Conservation (phyloP, 495 filamentous ascomycete species). For the Thermothielavioides terrestris region DNA sequence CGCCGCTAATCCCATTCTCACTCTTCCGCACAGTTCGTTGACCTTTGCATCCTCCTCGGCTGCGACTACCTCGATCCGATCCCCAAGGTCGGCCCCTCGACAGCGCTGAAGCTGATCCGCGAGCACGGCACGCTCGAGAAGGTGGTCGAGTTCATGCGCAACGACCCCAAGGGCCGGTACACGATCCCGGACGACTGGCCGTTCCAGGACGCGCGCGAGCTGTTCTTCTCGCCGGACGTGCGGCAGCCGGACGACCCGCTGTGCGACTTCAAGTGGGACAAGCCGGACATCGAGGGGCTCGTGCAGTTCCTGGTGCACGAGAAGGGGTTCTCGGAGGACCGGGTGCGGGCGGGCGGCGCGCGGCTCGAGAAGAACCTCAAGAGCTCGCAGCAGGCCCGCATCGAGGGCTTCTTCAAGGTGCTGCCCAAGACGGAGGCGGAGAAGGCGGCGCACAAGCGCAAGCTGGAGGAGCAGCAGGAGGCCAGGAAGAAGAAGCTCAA, state of each 20-base stretch:
- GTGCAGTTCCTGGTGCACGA: slow-evolving; percentile 82
- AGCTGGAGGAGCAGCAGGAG: slow-evolving; percentile 80
- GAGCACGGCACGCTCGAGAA: slow-evolving; percentile 82
- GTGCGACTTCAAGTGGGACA: slow-evolving; percentile 97
- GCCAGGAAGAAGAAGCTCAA: slow-evolving; percentile 92
- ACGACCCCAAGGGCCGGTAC: slow-evolving; percentile 69
- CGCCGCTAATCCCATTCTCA: not conserved
- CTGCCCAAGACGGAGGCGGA: slow-evolving; percentile 81
- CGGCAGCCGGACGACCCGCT: slow-evolving; percentile 73
- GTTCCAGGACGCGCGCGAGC: slow-evolving; percentile 77
- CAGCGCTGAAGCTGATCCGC: slow-evolving; percentile 85
- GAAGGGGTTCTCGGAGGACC: slow-evolving; percentile 94
- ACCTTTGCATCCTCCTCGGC: slow-evolving; percentile 94
- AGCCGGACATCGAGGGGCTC: slow-evolving; percentile 80
- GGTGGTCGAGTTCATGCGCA: slow-evolving; percentile 68
- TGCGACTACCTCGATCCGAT: slow-evolving; percentile 97
- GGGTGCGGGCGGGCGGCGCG: slow-evolving; percentile 67
- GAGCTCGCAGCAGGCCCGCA: slow-evolving; percentile 73
- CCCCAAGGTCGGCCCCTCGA: slow-evolving; percentile 83
- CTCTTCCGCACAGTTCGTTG: slow-evolving; percentile 66
- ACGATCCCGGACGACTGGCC: slow-evolving; percentile 88
- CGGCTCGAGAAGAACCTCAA: slow-evolving; percentile 83
- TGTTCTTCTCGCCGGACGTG: slow-evolving; percentile 87
- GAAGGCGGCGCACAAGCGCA: slow-evolving; percentile 76
- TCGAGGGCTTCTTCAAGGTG: slow-evolving; percentile 98